Conservation (phyloP, 2,329 filamentous ascomycete genomes). For the Penicillium rolfsii region DNA sequence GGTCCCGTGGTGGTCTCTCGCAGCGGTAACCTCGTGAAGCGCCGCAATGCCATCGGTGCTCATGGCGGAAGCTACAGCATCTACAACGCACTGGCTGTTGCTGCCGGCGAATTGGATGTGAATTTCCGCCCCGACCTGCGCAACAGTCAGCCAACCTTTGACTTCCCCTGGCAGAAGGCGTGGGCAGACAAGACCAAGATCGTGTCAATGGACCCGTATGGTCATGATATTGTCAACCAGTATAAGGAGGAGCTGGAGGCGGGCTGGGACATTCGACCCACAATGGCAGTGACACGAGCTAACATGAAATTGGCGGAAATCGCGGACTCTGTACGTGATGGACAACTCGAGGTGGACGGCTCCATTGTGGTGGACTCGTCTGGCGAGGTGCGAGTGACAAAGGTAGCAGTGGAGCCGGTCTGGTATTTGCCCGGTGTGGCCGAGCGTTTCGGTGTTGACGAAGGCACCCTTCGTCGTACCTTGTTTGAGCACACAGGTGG, state of each 20-base stretch:
- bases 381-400: slow-evolving; percentile 91
- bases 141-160: slow-evolving; percentile 88
- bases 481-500: slow-evolving; percentile 96
- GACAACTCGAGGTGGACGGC: slow-evolving; percentile 77
- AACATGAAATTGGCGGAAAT: slow-evolving; percentile 98
- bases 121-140: slow-evolving; percentile 79
- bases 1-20: slow-evolving; percentile 82
- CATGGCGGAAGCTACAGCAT: slow-evolving; percentile 94
- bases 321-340: slow-evolving; percentile 80
- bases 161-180: slow-evolving; percentile 84
- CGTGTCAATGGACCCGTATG: slow-evolving; percentile 94
- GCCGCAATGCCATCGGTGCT: slow-evolving; percentile 62
- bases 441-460: slow-evolving; percentile 88
- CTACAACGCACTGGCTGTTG: slow-evolving; percentile 90
- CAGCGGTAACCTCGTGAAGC: slow-evolving; percentile 38
- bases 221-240: slow-evolving; percentile 82
- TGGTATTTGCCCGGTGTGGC: slow-evolving; percentile 89
- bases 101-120: slow-evolving; percentile 81
- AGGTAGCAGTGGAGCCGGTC: slow-evolving; percentile 93
- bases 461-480: slow-evolving; percentile 80
- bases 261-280: slow-evolving; percentile 74
- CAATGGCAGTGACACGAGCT: slow-evolving; percentile 87
- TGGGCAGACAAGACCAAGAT: slow-evolving; percentile 94
- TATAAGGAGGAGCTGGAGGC: slow-evolving; percentile 77
- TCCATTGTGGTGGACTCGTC: slow-evolving; percentile 85